These are phyloP conservation scores for Rhizopogon vesiculosus DNA, from an alignment of 768 basidiomycete species.

Conservation along the genomic window DNA sequence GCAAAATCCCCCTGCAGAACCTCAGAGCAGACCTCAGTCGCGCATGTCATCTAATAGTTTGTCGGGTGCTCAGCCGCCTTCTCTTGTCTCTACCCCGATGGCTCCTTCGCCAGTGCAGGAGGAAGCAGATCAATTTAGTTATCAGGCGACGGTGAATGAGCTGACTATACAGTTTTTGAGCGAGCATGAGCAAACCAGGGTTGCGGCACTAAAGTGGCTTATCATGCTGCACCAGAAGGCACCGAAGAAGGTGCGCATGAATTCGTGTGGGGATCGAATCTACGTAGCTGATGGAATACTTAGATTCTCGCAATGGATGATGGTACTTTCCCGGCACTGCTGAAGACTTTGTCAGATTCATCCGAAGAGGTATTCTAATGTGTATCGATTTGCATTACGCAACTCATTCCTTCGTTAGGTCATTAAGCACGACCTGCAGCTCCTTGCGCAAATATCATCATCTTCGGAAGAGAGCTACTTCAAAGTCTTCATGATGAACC, in stretches of 20 bases:
- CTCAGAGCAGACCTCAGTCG: constrained; percentile 58
- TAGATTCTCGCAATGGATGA: constrained; percentile 96
- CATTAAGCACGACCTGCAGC: constrained; percentile 92
- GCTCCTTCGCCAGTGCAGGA: constrained; percentile 30
- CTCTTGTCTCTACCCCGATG: constrained; percentile 22
- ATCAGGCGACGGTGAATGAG: constrained; percentile 88
- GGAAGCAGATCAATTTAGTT: constrained; percentile 80
- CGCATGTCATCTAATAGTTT: constrained; percentile 47
- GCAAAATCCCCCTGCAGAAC: constrained; percentile 22
- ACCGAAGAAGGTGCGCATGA: constrained; percentile 72
- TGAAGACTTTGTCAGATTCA: constrained; percentile 94
- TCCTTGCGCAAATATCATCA: constrained; percentile 95
- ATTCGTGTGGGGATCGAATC: neutral
- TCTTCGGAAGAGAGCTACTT: constrained; percentile 95
- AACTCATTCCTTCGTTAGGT: constrained; percentile 45
- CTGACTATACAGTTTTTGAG: constrained; percentile 91
- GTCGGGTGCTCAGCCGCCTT: constrained; percentile 29
- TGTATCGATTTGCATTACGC: neutral
- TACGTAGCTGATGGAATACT: neutral
- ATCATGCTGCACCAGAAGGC: constrained; percentile 99
- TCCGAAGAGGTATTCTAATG: constrained; percentile 75
- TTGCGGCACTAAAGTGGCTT: constrained; percentile 95
- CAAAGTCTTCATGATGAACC: constrained; percentile 91
- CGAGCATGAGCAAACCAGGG: constrained; percentile 94
- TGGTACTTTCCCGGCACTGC: constrained; percentile 90